Base-by-base conservation (phyloP, 2,329 filamentous ascomycete genomes). In the Erysiphe pisi region DNA sequence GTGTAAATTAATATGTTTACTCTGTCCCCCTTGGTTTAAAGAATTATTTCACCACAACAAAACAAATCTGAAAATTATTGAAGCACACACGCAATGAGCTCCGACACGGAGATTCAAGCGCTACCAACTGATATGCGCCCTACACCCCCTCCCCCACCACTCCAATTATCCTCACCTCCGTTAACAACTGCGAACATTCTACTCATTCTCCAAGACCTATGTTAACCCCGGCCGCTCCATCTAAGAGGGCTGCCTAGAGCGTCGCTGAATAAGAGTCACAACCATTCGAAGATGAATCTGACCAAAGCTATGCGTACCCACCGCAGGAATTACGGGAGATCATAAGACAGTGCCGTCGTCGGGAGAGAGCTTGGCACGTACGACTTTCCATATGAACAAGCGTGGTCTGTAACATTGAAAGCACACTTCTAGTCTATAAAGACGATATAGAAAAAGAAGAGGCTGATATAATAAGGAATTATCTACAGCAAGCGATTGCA, bases 401-500 rank as follows among this genome's bases (percentile, higher is more conserved):
- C 31, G 2, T 73, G 11, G 7, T 73, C n/a, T 73, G 43, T 28
- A 49, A 25, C 43, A 73, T 73, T 36, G 25, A n/a, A 47, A 47
- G 68, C 68, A 73, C 68, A 22, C 20, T 73, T 28, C 18, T n/a
- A 49, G 43, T 73, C 4, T 73, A 49, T 20, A 73, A 73, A 28
- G 22, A 73, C 31, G 43, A 73, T 12, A 4, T 73, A 9, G 68
- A 47, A 47, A 73, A 49, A 49, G 40, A 73, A 73, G 68, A 73
- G n/a, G 40, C 68, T 47, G 43, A 73, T 16, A 14, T 14, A 0
- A 73, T 47, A 49, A 45, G 68, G n/a, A 73, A 28, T 12, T 73
- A 73, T 73, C 16, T 49, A 49, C 40, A 45, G 43, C 43, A 73
- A 49, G 68, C 22, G 22, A 73, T 73, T 6, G 68, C 68, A 25